phyloP scores from a whole-genome alignment of 148 eudicot genomes.

The Chenopodium berlandieri region DNA sequence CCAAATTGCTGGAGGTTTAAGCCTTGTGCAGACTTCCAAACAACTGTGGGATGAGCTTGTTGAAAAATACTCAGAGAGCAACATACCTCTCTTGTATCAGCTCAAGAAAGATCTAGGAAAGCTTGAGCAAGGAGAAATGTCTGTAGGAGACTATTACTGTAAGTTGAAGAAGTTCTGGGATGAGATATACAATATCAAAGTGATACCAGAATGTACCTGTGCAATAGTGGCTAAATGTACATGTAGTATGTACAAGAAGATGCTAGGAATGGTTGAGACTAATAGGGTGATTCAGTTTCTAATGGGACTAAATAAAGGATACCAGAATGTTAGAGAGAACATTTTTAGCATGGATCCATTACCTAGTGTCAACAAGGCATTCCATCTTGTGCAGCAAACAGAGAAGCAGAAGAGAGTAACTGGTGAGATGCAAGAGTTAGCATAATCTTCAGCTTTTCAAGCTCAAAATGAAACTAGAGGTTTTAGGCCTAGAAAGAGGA shows the following conservation, averaged over 20 bases:
- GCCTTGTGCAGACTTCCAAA: not conserved
- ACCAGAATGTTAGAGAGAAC: not conserved
- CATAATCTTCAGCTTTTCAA: not conserved
- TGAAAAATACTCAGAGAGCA: not conserved
- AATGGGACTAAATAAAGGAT: not conserved
- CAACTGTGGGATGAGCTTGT: not conserved
- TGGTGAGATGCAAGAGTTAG: not conserved
- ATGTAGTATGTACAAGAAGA: not conserved
- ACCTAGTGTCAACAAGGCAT: not conserved
- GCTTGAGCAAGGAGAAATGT: not conserved
- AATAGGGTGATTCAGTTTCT: not conserved
- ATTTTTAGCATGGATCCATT: not conserved
- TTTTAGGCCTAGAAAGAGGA: too few species aligned
- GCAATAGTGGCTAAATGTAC: not conserved
- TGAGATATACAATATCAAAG: not conserved
- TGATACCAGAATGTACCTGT: not conserved
- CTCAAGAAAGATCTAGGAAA: not conserved
- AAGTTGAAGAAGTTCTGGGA: not conserved
- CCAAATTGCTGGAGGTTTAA: not conserved
- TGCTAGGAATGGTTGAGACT: not conserved
- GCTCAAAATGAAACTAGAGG: fast-evolving
- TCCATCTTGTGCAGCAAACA: not conserved
- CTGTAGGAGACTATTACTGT: not conserved
- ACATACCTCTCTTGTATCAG: not conserved
- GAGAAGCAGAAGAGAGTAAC: not conserved